Percentiles rank a stretch among this genome's conserved stretches.
These are phyloP conservation scores for Aspergillus pseudoviridinutans DNA, from an alignment of 2,329 filamentous ascomycete genomes.

Conservation along the genomic window DNA sequence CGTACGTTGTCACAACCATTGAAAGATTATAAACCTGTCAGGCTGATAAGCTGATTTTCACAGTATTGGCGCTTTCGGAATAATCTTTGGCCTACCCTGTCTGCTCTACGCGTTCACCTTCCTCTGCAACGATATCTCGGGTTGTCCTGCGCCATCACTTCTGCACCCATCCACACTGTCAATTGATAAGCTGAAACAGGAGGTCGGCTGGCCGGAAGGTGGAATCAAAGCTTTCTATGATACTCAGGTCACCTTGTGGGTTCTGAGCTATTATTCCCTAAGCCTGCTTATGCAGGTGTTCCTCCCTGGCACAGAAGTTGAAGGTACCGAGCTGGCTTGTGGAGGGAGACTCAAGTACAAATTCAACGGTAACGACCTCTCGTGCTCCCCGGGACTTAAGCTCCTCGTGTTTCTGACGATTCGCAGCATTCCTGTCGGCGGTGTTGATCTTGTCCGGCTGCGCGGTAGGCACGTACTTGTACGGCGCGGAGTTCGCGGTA, in stretches of 20 bases:
- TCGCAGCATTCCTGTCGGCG: slow-evolving; percentile 68
- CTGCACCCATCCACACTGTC: slow-evolving; percentile 68
- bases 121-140: slow-evolving; percentile 85
- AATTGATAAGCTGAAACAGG: slow-evolving; percentile 67
- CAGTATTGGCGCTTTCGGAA: slow-evolving; percentile 70
- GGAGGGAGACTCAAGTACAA: slow-evolving; percentile 78
- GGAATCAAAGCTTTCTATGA: slow-evolving; percentile 69
- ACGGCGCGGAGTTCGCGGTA: slow-evolving; percentile 77
- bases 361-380: slow-evolving; percentile 60
- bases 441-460: slow-evolving; percentile 67
- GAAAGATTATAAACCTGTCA: not conserved
- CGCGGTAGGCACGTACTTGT: slow-evolving; percentile 67
- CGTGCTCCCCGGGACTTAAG: not conserved
- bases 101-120: slow-evolving; percentile 77
- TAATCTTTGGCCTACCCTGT: slow-evolving; percentile 76
- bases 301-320: slow-evolving; percentile 67
- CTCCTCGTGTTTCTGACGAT: slow-evolving; percentile 15
- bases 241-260: slow-evolving; percentile 64
- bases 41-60: slow-evolving; percentile 11
- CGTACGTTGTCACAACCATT: slow-evolving; percentile 32
- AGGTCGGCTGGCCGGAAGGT: slow-evolving; percentile 74
- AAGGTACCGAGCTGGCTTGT: slow-evolving; percentile 66
- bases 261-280: slow-evolving; percentile 72
- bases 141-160: slow-evolving; percentile 81
- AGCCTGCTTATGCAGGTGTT: slow-evolving; percentile 71